A percentile compares a stretch with the other conserved stretches of the same genome.
Conservation (phyloP, 169 alveolate genomes). For the Amoebophrya sp. region DNA sequence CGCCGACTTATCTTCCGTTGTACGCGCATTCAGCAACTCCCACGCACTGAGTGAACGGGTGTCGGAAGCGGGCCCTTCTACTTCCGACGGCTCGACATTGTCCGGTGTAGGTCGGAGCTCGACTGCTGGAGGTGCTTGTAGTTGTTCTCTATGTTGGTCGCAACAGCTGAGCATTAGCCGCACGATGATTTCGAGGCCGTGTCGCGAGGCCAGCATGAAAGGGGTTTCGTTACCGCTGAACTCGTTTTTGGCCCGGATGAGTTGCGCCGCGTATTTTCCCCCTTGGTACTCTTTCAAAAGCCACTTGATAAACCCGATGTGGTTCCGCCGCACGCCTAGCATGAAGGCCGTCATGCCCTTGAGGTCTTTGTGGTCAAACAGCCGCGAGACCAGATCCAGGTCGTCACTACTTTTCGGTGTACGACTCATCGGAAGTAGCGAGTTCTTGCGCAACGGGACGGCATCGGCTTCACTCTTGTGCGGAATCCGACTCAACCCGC, state of each 20-base stretch:
- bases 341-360: conserved; percentile 20
- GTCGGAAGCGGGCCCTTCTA: too few species aligned
- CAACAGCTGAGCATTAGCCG: background rate
- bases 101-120: too few species aligned
- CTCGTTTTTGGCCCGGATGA: background rate
- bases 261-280: background rate
- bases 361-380: background rate
- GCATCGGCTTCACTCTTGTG: background rate
- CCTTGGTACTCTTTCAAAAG: background rate
- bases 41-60: too few species aligned
- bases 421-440: too few species aligned
- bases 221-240: background rate
- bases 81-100: too few species aligned
- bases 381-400: background rate
- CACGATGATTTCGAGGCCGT: background rate
- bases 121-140: too few species aligned
- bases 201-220: background rate
- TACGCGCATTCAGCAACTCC: background rate
- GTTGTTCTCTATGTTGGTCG: too few species aligned
- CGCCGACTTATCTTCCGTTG: background rate
- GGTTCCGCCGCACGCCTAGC: conserved; percentile 18
- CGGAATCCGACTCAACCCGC: background rate
- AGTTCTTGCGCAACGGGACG: too few species aligned
- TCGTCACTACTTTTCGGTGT: too few species aligned
- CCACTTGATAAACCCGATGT: background rate